Base-by-base conservation (phyloP, 2,329 filamentous ascomycete genomes). In the Pseudogymnoascus sp. region DNA sequence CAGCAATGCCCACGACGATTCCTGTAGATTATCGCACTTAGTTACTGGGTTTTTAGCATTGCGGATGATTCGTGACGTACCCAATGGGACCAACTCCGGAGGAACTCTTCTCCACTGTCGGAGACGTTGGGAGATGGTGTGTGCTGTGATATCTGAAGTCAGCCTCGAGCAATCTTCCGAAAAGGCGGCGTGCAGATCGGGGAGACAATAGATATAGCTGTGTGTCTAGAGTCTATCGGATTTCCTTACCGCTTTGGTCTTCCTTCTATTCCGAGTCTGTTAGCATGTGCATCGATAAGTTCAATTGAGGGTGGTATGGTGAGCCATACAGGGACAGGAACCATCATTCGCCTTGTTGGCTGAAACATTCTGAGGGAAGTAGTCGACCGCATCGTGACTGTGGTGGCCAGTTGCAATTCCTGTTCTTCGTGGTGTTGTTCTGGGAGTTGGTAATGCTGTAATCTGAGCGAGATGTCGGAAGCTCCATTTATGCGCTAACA, bases 41-140 rank as follows among this genome's bases (percentile, higher is more conserved):
- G 68, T 76, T 70, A 71, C 66, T 65, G 62, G 21, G 10, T n/a
- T 26, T 35, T 5, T 7, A 23, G 43, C 14, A 12, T 55, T 21
- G n/a, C 7, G 37, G 23, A 37, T 26, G 14, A 11, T 14, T n/a
- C 49, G 4, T 31, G 8, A 80, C 85, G 77, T 87, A 96, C 92
- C 92, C 71, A 99, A 88, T 73, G 94, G 94, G 71, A 92, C 86
- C 84, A 99, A 83, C 83, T 99, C 94, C 70, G 91, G 86, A 70
- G 94, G 94, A 74, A 97, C 89, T 79, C 87, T 87, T 84, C 89
- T 92, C 74, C 97, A 83, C 75, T 86, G 88, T 76, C 92, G 90
- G 72, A 99, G 83, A 76, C 93, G 91, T 82, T 97, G 94, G 69
- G 93, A 96, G 78, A 97, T 86, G 72, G 93, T 97, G 81, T 97